Conservation (phyloP, 2,329 filamentous ascomycete genomes). For the Aspergillus pseudoglaucus region DNA sequence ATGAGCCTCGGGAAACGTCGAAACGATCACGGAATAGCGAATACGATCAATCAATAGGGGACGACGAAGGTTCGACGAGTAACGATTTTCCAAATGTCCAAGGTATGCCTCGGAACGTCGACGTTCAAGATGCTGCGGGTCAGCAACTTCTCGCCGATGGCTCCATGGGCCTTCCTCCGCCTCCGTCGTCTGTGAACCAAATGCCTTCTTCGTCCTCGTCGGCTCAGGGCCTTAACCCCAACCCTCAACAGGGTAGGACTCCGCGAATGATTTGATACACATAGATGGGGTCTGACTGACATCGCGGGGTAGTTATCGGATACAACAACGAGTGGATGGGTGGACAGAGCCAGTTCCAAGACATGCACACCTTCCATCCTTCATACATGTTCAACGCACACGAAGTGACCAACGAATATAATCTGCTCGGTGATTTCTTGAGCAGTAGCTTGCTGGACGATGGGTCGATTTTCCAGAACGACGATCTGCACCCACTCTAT, state of each 20-base stretch:
- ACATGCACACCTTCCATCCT: conserved; percentile 89
- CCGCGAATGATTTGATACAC: not conserved
- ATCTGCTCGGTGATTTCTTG: conserved; percentile 91
- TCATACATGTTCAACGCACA: conserved; percentile 93
- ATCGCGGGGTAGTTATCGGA: conserved; percentile 55
- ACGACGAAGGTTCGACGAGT: conserved; percentile 50
- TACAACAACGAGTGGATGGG: conserved; percentile 82
- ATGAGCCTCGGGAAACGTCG: conserved; percentile 83
- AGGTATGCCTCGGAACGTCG: conserved; percentile 47
- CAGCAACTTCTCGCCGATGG: conserved; percentile 37
- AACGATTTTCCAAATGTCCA: conserved; percentile 40
- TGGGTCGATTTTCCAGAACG: conserved; percentile 58
- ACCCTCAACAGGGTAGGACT: conserved; percentile 67
- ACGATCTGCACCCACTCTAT: conserved; percentile 59
- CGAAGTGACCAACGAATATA: conserved; percentile 94
- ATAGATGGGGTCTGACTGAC: conserved; percentile 19
- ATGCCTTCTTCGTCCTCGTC: conserved; percentile 64
- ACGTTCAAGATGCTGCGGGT: conserved; percentile 51
- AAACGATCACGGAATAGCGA: conserved; percentile 68
- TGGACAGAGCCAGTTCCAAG: conserved; percentile 77
- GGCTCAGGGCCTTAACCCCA: conserved; percentile 57
- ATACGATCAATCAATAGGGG: conserved; percentile 50
- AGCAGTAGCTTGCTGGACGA: conserved; percentile 88
- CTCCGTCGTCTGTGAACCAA: conserved; percentile 46
- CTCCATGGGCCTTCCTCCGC: conserved; percentile 47